Conservation (phyloP, 169 alveolate species). For the Plasmodium fragile region DNA sequence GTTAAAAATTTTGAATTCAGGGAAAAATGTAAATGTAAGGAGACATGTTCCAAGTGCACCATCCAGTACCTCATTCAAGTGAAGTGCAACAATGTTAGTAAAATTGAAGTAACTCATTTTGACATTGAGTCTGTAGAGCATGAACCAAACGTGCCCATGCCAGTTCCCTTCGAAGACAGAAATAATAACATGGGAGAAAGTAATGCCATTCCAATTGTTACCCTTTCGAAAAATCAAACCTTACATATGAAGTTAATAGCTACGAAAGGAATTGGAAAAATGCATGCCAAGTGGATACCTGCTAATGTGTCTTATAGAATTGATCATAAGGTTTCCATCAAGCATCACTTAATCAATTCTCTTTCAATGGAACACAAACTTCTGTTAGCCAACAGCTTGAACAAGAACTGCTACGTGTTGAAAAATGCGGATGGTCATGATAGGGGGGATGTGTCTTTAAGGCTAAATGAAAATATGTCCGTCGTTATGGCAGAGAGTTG, state of each 20-base stretch:
- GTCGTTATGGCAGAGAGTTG: conserved; percentile 82
- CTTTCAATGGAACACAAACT: conserved; percentile 43
- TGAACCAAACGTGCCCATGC: conserved; percentile 78
- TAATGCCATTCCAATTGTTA: conserved; percentile 94
- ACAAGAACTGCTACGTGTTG: conserved; percentile 60
- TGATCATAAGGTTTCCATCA: conserved; percentile 83
- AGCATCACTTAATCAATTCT: conserved; percentile 85
- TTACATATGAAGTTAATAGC: conserved; percentile 95
- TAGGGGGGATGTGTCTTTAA: conserved; percentile 21
- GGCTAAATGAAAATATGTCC: conserved; percentile 65
- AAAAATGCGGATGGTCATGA: conserved; percentile 67
- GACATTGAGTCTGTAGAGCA: conserved; percentile 85
- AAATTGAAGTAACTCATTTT: conserved; percentile 90
- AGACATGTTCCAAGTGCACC: conserved; percentile 92
- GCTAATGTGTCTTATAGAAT: conserved; percentile 93
- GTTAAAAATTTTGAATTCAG: conserved; percentile 92
- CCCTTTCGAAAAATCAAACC: conserved; percentile 93
- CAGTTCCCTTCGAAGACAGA: conserved; percentile 62
- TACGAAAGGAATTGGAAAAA: conserved; percentile 96
- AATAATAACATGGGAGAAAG: conserved; percentile 77
- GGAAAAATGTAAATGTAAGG: conserved; percentile 93
- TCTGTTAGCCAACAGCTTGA: conserved; percentile 48
- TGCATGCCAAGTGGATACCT: conserved; percentile 98
- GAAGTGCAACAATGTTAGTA: conserved; percentile 90
- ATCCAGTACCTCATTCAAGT: conserved; percentile 92